Evolutionary conservation across 139 green algal genomes (phyloP).

Genomic region (Auxenochlorella pyrenoidosa): DNA sequence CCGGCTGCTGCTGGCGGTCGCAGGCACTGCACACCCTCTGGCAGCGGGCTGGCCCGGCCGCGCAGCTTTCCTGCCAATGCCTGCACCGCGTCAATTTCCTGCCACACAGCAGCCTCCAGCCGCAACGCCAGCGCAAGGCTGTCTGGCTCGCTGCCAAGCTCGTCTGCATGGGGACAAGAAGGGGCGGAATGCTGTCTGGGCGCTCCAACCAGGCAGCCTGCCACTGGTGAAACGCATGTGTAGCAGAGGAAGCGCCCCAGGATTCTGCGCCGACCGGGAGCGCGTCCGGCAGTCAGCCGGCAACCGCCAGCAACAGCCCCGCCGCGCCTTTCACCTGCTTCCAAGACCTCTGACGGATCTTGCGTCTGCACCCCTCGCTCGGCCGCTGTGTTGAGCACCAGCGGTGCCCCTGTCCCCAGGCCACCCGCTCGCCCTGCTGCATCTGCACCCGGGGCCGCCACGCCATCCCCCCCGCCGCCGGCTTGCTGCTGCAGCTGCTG

Average conservation of each 20-base stretch:
- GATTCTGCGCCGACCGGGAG: too few relatives aligned
- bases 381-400: neutral
- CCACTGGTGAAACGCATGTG: neutral
- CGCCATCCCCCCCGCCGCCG: neutral
- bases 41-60: constrained; percentile 25
- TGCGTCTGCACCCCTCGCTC: constrained; percentile 7
- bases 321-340: too few relatives aligned
- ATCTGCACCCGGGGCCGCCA: neutral
- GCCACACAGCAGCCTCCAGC: constrained; percentile 54
- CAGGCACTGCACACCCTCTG: constrained; percentile 55
- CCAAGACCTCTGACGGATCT: neutral
- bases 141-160: neutral
- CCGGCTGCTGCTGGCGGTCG: constrained; percentile 5
- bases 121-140: constrained; percentile 13
- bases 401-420: neutral
- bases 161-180: neutral
- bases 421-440: neutral
- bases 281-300: too few relatives aligned
- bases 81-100: constrained; percentile 52
- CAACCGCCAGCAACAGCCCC: too few relatives aligned
- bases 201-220: neutral
- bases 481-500: neutral
- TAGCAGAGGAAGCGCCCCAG: too few relatives aligned
- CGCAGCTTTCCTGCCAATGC: constrained; percentile 38
- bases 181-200: too few relatives aligned